Evolutionary conservation across 2,329 filamentous ascomycete genomes (phyloP).

Genomic region (Alternaria arborescens): DNA sequence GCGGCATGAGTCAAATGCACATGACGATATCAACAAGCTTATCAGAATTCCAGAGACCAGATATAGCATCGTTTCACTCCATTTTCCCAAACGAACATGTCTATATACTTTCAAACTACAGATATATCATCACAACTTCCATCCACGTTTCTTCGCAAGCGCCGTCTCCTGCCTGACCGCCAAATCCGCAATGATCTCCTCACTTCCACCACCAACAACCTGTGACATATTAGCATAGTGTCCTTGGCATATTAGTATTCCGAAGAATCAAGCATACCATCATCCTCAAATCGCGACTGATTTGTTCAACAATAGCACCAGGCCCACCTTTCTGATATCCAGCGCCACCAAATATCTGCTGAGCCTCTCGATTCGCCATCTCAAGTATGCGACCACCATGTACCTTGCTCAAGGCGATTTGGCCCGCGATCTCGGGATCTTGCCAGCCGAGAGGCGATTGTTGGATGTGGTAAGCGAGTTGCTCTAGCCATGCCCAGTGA

Average conservation of each 20-base stretch:
- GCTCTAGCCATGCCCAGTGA: constrained; percentile 69
- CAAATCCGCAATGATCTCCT: constrained; percentile 64
- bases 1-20: neutral
- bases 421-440: constrained; percentile 50
- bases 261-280: constrained; percentile 57
- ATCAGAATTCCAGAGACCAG: neutral
- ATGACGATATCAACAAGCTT: neutral
- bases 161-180: constrained; percentile 60
- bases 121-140: constrained; percentile 51
- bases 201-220: constrained; percentile 62
- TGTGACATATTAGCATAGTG: constrained; percentile 4
- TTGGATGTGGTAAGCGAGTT: constrained; percentile 65
- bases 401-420: constrained; percentile 58
- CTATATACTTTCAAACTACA: neutral
- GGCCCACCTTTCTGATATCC: constrained; percentile 62
- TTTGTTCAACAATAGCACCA: constrained; percentile 62
- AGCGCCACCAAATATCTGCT: constrained; percentile 64
- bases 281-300: constrained; percentile 62
- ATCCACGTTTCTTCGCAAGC: constrained; percentile 53
- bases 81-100: neutral
- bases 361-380: constrained; percentile 61
- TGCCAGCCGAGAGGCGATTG: constrained; percentile 53
- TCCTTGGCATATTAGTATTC: neutral
- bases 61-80: neutral
- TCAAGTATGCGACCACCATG: constrained; percentile 61